These are phyloP conservation scores for Mucor lusitanicus DNA, from an alignment of 371 early-diverging fungal genomes.

Conservation along the genomic window DNA sequence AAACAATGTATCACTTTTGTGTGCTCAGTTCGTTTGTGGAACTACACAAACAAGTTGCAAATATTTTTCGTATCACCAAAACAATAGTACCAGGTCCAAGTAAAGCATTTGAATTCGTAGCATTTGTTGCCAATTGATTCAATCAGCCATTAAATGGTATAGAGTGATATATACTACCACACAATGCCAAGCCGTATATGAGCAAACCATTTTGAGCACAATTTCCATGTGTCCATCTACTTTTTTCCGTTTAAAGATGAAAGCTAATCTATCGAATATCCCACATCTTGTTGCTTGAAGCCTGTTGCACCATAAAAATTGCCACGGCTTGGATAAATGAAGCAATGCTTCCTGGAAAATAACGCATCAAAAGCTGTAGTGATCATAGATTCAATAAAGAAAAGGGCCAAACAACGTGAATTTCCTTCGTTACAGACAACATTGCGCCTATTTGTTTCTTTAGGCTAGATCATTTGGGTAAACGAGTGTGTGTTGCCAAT, in stretches of 20 bases:
- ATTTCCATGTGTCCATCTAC: background rate
- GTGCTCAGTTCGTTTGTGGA: background rate
- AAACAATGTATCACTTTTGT: background rate
- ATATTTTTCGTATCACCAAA: background rate
- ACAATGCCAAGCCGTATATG: background rate
- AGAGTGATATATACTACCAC: background rate
- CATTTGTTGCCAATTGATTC: background rate
- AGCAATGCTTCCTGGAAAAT: no score
- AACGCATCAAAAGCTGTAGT: no score
- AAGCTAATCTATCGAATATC: background rate
- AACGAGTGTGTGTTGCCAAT: background rate
- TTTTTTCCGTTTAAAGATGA: background rate
- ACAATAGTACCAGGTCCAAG: background rate
- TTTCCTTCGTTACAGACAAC: background rate
- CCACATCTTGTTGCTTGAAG: background rate
- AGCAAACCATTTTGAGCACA: background rate
- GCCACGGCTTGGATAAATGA: background rate
- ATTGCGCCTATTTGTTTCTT: background rate
- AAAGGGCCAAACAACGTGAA: no score
- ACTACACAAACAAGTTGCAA: background rate
- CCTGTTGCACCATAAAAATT: background rate
- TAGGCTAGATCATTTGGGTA: background rate
- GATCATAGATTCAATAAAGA: no score
- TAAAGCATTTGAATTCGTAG: background rate
- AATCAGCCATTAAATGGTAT: background rate